Conservation (phyloP, 345 rosid genomes). For the Gossypium sturtianum region DNA sequence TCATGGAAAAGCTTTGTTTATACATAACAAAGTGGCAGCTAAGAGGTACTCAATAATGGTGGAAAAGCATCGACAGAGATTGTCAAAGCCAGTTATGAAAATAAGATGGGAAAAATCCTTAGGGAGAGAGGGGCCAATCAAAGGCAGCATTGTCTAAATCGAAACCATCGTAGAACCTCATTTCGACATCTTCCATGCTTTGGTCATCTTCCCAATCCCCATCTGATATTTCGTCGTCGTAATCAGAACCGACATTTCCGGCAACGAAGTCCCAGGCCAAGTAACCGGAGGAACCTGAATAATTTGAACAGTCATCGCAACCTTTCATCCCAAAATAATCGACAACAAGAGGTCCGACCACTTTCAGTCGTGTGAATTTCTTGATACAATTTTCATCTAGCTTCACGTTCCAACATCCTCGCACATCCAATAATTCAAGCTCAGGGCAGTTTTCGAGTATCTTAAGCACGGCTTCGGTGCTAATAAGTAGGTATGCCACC, state of each 20-base stretch:
- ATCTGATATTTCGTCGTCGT: constrained; percentile 16
- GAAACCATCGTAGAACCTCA: constrained; percentile 22
- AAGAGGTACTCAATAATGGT: neutral
- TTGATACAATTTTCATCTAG: constrained; percentile 14
- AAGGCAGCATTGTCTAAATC: constrained; percentile 16
- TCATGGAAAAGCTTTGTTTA: constrained; percentile 1
- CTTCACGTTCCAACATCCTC: constrained; percentile 27
- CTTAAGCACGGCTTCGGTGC: constrained; percentile 22
- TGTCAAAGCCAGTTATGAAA: neutral
- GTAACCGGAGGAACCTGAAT: constrained; percentile 25
- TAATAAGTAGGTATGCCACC: constrained; percentile 21
- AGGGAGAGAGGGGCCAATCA: constrained; percentile 27
- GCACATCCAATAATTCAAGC: constrained; percentile 22
- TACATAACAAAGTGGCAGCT: neutral
- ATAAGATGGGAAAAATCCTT: neutral
- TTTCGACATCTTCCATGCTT: constrained; percentile 25
- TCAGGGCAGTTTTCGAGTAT: constrained; percentile 19
- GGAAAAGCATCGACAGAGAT: neutral
- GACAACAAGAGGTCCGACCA: constrained; percentile 22
- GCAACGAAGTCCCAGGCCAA: constrained; percentile 24
- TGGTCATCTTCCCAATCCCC: constrained; percentile 20
- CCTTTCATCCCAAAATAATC: constrained; percentile 23
- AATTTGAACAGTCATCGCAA: constrained; percentile 22
- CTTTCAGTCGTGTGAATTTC: constrained; percentile 20
- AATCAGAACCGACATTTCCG: constrained; percentile 12